Conservation (phyloP, 192 early-diverging fungal species). For the Backusella tarrabulga region DNA sequence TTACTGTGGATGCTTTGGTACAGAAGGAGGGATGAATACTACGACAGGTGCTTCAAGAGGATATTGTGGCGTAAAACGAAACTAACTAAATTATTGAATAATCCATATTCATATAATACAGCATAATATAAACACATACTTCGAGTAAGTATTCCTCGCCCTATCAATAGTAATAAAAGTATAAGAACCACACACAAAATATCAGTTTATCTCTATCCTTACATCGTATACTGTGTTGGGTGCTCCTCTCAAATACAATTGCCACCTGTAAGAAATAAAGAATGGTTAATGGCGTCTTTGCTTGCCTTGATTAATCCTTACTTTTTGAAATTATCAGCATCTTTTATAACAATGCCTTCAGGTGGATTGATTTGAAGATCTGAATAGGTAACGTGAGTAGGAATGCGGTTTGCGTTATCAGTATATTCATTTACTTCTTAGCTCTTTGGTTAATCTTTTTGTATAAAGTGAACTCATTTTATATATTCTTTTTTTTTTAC, state of each 20-base stretch:
- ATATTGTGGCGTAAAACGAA: constrained; percentile 72
- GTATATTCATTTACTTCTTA: constrained; percentile 38
- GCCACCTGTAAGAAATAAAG: constrained; percentile 51
- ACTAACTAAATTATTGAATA: constrained; percentile 38
- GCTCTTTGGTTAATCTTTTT: constrained; percentile 50
- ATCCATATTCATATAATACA: not conserved
- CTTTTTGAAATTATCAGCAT: constrained; percentile 57
- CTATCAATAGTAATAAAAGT: constrained; percentile 21
- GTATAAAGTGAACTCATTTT: constrained; percentile 37
- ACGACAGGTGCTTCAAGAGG: constrained; percentile 76
- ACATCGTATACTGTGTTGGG: constrained; percentile 69
- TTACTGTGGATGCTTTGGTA: constrained; percentile 76
- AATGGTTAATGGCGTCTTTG: not conserved
- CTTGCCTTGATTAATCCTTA: not conserved
- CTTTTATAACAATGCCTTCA: constrained; percentile 47
- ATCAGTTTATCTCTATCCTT: constrained; percentile 8
- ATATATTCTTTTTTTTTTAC: not conserved
- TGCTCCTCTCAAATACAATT: constrained; percentile 58
- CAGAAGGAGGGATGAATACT: constrained; percentile 51
- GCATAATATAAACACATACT: constrained; percentile 19
- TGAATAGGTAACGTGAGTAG: constrained; percentile 10
- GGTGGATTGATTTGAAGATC: constrained; percentile 54
- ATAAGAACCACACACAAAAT: not conserved
- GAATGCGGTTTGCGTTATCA: not conserved
- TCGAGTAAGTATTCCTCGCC: constrained; percentile 50